A percentile compares a stretch with the other conserved stretches of the same genome.
phyloP scores from a whole-genome alignment of 805 yeast species.

The Metschnikowia continentalis region DNA sequence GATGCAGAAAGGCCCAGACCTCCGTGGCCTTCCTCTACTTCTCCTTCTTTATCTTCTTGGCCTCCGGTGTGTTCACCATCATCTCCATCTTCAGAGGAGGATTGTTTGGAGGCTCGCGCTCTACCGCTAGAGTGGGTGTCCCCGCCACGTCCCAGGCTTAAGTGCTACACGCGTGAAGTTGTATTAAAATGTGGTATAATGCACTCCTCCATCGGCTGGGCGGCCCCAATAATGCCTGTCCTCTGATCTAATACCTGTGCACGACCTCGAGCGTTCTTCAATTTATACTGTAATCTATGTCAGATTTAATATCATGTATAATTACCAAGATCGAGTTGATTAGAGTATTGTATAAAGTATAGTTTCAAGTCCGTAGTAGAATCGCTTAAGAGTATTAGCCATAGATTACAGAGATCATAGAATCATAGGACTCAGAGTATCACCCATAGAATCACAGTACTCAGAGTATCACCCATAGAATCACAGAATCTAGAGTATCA shows the following conservation, averaged over 20 bases:
- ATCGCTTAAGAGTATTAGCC: no score
- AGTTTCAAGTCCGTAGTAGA: no score
- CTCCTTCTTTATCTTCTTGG: slow-evolving; percentile 70
- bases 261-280: neutral
- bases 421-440: no score
- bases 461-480: no score
- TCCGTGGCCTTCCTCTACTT: slow-evolving; percentile 79
- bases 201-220: neutral
- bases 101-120: slow-evolving; percentile 34
- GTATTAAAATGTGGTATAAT: neutral
- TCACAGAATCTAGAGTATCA: no score
- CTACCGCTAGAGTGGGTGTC: slow-evolving; percentile 72
- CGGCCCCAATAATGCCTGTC: neutral
- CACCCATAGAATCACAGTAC: no score
- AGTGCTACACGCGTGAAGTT: slow-evolving; percentile 15
- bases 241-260: slow-evolving; percentile 3
- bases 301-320: no score
- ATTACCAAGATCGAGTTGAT: no score
- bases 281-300: neutral
- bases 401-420: no score
- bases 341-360: no score
- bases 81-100: slow-evolving; percentile 57
- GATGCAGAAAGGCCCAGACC: slow-evolving; percentile 96
- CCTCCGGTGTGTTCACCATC: slow-evolving; percentile 54
- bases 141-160: slow-evolving; percentile 89